These are phyloP conservation scores for Phyllostachys edulis DNA, from an alignment of 176 grass and related monocot genomes.

Conservation along the genomic window DNA sequence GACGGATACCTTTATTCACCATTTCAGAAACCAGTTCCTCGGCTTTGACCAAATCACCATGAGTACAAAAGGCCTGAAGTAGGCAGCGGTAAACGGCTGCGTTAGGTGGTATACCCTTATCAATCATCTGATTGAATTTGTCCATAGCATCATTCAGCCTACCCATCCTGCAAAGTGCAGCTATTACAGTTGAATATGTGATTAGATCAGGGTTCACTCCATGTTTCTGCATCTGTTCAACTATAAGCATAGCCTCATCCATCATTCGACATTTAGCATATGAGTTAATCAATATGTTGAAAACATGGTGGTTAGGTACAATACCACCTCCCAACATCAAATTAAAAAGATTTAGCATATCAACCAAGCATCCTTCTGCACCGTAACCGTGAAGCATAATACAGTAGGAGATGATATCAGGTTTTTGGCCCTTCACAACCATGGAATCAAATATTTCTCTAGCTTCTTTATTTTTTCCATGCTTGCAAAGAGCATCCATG, in stretches of 20 bases:
- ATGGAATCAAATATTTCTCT: not conserved
- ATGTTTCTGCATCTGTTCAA: not conserved
- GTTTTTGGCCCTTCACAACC: not conserved
- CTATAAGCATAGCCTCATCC: not conserved
- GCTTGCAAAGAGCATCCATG: slow-evolving; percentile 19
- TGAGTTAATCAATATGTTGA: slow-evolving; percentile 1
- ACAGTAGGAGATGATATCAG: not conserved
- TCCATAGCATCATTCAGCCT: slow-evolving; percentile 14
- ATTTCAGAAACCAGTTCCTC: too few relatives aligned
- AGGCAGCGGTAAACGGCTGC: not conserved
- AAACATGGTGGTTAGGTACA: not conserved
- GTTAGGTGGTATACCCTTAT: not conserved
- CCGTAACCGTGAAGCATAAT: not conserved
- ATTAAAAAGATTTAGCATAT: not conserved
- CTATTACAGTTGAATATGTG: not conserved
- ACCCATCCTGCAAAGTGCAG: not conserved
- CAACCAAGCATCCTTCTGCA: not conserved
- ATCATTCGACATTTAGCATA: not conserved
- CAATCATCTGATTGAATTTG: not conserved
- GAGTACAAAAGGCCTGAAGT: too few relatives aligned
- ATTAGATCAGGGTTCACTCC: not conserved
- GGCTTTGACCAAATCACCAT: too few relatives aligned
- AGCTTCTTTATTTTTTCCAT: slow-evolving; percentile 7
- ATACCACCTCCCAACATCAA: not conserved
- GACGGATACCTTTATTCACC: too few relatives aligned